These are phyloP conservation scores for Lippia alba DNA, from an alignment of 305 asterid species.

Conservation along the genomic window DNA sequence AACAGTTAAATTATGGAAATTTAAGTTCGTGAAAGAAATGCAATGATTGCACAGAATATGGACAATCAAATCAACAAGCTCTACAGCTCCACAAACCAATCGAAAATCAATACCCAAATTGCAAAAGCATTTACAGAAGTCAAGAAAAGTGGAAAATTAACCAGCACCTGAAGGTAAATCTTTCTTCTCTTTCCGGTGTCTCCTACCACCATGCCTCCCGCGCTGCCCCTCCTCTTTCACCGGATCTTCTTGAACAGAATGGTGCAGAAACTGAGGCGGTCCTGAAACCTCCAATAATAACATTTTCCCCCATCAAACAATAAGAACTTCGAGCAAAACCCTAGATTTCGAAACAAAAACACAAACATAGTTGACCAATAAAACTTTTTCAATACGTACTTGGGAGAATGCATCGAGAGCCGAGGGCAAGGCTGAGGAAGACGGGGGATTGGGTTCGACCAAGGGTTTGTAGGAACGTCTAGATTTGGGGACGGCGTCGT, in stretches of 20 bases:
- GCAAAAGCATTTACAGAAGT: no score
- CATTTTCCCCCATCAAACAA: conserved; percentile 12
- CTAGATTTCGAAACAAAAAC: conserved; percentile 27
- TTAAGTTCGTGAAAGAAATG: not conserved
- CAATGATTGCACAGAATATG: conserved; percentile 8
- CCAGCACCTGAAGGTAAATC: conserved; percentile 66
- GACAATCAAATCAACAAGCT: conserved; percentile 11
- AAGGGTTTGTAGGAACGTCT: conserved; percentile 72
- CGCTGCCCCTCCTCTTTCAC: conserved; percentile 55
- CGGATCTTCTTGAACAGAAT: conserved; percentile 53
- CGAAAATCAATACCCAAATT: not conserved
- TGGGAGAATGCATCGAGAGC: conserved; percentile 86
- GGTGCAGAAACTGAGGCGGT: conserved; percentile 86
- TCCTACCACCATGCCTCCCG: conserved; percentile 67
- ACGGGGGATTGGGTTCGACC: conserved; percentile 64
- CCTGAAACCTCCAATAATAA: conserved; percentile 60
- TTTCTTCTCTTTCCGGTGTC: conserved; percentile 60
- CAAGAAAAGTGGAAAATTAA: not conserved
- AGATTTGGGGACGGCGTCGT: conserved; percentile 46
- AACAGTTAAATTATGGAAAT: not conserved
- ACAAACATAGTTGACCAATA: not conserved
- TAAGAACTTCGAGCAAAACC: conserved; percentile 25
- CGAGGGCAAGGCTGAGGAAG: conserved; percentile 78
- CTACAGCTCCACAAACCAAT: not conserved
- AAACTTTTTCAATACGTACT: conserved; percentile 41